Conservation (phyloP, 106 monocot species). For the Acanthochlamys bracteata region DNA sequence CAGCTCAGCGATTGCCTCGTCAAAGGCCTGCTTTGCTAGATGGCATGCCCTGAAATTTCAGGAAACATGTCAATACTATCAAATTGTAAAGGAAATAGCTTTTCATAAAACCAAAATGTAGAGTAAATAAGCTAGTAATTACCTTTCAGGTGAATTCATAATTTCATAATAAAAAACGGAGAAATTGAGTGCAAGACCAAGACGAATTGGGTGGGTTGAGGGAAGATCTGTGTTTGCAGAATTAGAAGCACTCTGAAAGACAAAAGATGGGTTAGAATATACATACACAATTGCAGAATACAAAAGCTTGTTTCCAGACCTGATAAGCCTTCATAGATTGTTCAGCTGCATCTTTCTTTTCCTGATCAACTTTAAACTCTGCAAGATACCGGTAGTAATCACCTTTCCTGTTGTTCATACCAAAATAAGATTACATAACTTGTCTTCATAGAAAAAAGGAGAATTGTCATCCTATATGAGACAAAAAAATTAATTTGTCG, state of each 20-base stretch:
- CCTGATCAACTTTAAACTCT: conserved; percentile 33
- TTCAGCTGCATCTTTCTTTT: conserved; percentile 35
- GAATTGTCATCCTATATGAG: too few species aligned
- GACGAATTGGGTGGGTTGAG: conserved; percentile 35
- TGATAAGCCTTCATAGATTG: conserved; percentile 36
- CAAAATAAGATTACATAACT: neutral
- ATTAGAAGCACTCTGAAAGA: conserved; percentile 24
- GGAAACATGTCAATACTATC: neutral
- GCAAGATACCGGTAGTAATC: conserved; percentile 40
- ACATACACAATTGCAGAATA: neutral
- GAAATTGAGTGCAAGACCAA: conserved; percentile 38
- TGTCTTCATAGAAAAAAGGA: too few species aligned
- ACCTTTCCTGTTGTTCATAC: conserved; percentile 26
- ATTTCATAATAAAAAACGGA: conserved; percentile 39
- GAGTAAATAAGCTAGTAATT: neutral
- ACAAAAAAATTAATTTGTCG: too few species aligned
- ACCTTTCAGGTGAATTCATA: conserved; percentile 37
- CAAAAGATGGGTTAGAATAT: neutral
- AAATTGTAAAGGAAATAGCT: neutral
- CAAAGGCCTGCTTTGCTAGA: conserved; percentile 37
- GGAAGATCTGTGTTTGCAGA: conserved; percentile 23
- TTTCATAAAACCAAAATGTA: neutral
- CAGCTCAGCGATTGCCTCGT: conserved; percentile 39
- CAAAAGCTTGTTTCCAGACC: conserved; percentile 10
- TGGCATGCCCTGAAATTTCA: conserved; percentile 31